Conservation (phyloP, 2,329 filamentous ascomycete species). For the Fusarium sacchari region DNA sequence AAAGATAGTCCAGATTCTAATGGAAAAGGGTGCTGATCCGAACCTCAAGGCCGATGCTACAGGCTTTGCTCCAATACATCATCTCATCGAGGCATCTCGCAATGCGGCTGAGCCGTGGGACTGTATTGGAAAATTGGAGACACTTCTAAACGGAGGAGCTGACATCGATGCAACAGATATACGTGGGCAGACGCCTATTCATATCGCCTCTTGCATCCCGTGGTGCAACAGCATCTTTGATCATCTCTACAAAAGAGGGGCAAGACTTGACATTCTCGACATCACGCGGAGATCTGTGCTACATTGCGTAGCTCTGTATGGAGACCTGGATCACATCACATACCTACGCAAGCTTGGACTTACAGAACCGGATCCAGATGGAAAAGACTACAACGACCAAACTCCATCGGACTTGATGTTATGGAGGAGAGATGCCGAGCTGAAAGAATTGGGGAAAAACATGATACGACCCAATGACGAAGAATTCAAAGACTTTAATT, state of each 20-base stretch:
- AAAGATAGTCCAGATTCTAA: background rate
- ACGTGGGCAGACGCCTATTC: background rate
- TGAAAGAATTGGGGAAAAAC: background rate
- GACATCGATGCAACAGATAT: background rate
- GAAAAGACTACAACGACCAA: background rate
- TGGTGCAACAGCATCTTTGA: background rate
- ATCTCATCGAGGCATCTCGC: background rate
- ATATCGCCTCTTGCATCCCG: background rate
- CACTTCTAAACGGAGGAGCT: background rate
- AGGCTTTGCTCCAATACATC: background rate
- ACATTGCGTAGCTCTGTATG: background rate
- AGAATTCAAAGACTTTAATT: fast-evolving
- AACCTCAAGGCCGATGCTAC: background rate
- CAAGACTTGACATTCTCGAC: background rate
- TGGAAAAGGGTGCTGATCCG: background rate
- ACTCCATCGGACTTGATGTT: background rate
- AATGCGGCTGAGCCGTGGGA: background rate
- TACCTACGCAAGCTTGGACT: background rate
- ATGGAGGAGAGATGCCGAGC: background rate
- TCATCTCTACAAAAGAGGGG: background rate
- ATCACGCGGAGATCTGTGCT: fast-evolving
- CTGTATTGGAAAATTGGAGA: background rate
- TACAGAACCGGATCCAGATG: background rate
- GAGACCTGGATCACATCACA: background rate
- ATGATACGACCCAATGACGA: background rate